A percentile compares a stretch with the other conserved stretches of the same genome.
Evolutionary conservation across 2,329 filamentous ascomycete species (phyloP).

Genomic region (Epichloe hybrida): DNA sequence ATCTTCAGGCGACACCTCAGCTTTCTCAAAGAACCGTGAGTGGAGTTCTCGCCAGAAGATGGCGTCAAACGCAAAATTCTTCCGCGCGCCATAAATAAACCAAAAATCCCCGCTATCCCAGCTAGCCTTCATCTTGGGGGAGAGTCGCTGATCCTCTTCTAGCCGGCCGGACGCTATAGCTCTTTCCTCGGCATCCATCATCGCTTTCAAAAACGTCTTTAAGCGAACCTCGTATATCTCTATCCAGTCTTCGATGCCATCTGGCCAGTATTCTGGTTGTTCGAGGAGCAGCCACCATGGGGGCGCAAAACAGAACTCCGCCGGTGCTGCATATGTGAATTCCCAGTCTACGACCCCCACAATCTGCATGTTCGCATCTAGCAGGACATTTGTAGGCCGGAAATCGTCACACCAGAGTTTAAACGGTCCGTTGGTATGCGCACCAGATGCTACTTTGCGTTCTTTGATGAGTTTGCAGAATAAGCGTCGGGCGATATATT

Average conservation of each 20-base stretch:
- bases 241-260: constrained; percentile 18
- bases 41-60: constrained; percentile 25
- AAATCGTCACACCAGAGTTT: constrained; percentile 20
- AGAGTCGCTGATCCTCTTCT: constrained; percentile 11
- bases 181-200: constrained; percentile 16
- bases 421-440: constrained; percentile 7
- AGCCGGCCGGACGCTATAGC: constrained; percentile 8
- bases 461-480: constrained; percentile 11
- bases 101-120: constrained; percentile 21
- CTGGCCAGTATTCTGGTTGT: constrained; percentile 18
- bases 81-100: constrained; percentile 22
- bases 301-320: constrained; percentile 20
- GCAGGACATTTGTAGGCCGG: constrained; percentile 18
- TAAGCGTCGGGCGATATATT: constrained; percentile 17
- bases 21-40: constrained; percentile 17
- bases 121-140: constrained; percentile 20
- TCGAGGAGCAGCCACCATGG: constrained; percentile 27
- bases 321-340: constrained; percentile 16
- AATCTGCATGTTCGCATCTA: constrained; percentile 14
- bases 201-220: constrained; percentile 17
- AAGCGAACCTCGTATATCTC: constrained; percentile 19
- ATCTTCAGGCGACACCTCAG: too few relatives aligned
- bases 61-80: constrained; percentile 24
- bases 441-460: constrained; percentile 14
- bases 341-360: constrained; percentile 16